Base-by-base conservation (phyloP, 1,284 basidiomycete species). In the Butyriboletus appendiculatus region DNA sequence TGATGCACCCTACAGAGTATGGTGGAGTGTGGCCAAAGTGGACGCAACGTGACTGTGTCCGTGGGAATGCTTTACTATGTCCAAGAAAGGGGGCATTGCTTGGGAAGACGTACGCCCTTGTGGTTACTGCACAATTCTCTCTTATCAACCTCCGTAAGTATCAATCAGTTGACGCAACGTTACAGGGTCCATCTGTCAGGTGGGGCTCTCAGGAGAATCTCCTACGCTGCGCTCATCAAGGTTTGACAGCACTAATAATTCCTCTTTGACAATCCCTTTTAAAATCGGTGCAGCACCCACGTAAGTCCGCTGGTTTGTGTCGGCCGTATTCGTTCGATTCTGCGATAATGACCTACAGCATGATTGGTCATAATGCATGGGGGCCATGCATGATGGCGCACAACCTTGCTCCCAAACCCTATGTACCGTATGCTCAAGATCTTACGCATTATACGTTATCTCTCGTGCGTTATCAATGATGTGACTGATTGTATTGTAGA, bases 181-280 rank as follows among this genome's bases (percentile, higher is more conserved):
- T 45, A 48, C 65, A 64, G 67, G 64, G 63, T 64, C 54, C 53
- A 55, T 50, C 33, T 62, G 56, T 57, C 63, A 66, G 45, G 49
- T 55, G 50, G 43, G 42, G 48, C 55, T 37, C 30, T 37, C 48
- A 46, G 55, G 55, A 49, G 44, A 40, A 37, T 40, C 42, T n/a
- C 37, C 22, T 54, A 33, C 43, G 15, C 43, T 57, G 55, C 62
- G 48, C 44, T 64, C 64, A 58, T 56, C 63, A 66, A 56, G 48
- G 60, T 64, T 65, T 66, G 67, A 69, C 64, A 66, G 63, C 48
- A 57, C 52, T 34, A 53, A 68, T 55, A 47, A 57, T 51, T 56
- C 56, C 50, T 55, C 57, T 57, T 58, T 63, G 32, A 56, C 49
- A 24, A 47, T 47, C 52, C 51, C 63, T 42, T 26, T 26, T 26